These are phyloP conservation scores for Aureobasidium sp. DNA, from an alignment of 2,329 filamentous ascomycete species.

Conservation along the genomic window DNA sequence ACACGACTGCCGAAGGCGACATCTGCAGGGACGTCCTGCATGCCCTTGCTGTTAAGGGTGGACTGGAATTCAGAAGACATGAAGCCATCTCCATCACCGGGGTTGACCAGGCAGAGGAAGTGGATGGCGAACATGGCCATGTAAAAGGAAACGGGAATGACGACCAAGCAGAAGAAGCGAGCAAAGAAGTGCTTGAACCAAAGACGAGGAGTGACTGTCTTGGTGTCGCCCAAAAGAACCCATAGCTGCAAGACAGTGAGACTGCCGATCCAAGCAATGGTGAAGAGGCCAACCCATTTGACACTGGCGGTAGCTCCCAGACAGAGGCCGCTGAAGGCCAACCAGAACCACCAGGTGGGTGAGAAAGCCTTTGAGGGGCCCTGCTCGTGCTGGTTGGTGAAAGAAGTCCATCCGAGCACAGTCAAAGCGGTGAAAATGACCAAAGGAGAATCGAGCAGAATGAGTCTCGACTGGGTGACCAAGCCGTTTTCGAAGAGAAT, in stretches of 20 bases:
- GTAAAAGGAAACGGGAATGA: slow-evolving; percentile 86
- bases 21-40: slow-evolving; percentile 91
- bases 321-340: slow-evolving; percentile 75
- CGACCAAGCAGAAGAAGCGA: slow-evolving; percentile 80
- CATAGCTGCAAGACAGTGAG: slow-evolving; percentile 89
- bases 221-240: slow-evolving; percentile 85
- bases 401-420: slow-evolving; percentile 80
- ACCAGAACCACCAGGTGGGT: slow-evolving; percentile 96
- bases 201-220: slow-evolving; percentile 79
- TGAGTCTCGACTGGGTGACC: slow-evolving; percentile 87
- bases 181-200: slow-evolving; percentile 95
- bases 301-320: slow-evolving; percentile 89
- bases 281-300: slow-evolving; percentile 98
- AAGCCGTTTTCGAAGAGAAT: slow-evolving; percentile 97
- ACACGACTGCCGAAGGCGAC: slow-evolving; percentile 83
- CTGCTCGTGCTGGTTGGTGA: slow-evolving; percentile 94
- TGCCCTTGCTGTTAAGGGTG: slow-evolving; percentile 90
- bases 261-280: slow-evolving; percentile 92
- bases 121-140: slow-evolving; percentile 96
- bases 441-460: slow-evolving; percentile 90
- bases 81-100: slow-evolving; percentile 95
- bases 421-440: slow-evolving; percentile 91
- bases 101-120: slow-evolving; percentile 87
- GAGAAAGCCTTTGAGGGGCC: slow-evolving; percentile 83
- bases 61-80: slow-evolving; percentile 99